These are phyloP conservation scores for Pulveroboletus sp. DNA, from an alignment of 768 basidiomycete species.

Conservation along the genomic window DNA sequence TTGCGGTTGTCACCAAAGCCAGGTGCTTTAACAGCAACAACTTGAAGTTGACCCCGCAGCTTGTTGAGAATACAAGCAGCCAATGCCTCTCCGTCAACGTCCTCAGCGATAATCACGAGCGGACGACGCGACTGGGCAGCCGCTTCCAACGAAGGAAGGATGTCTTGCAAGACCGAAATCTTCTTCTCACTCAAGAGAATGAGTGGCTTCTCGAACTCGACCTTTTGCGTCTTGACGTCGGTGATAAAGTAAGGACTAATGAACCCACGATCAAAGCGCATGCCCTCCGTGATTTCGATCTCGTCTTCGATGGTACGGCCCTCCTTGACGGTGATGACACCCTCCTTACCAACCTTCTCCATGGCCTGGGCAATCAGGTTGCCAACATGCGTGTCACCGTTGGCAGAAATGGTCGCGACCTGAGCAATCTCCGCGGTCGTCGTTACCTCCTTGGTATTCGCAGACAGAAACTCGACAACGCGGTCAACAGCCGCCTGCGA, in stretches of 20 bases:
- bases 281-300: conserved; percentile 99
- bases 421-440: conserved; percentile 97
- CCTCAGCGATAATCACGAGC: conserved; percentile 94
- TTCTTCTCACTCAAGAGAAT: conserved; percentile 97
- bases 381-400: conserved; percentile 82
- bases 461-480: conserved; percentile 85
- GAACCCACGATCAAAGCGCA: conserved; percentile 99
- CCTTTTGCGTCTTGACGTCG: conserved; percentile 93
- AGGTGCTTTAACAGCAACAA: conserved; percentile 93
- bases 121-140: conserved; percentile 83
- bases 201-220: conserved; percentile 95
- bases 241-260: conserved; percentile 99
- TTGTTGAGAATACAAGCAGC: conserved; percentile 99
- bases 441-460: conserved; percentile 89
- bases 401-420: conserved; percentile 93
- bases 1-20: conserved; percentile 99
- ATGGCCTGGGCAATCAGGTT: conserved; percentile 96
- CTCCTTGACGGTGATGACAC: conserved; percentile 99
- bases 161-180: conserved; percentile 91
- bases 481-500: conserved; percentile 95
- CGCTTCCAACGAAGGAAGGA: conserved; percentile 85
- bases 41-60: conserved; percentile 94
- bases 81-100: conserved; percentile 95
- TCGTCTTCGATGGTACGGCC: conserved; percentile 97
- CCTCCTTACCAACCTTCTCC: conserved; percentile 99